A percentile compares a stretch with the other conserved stretches of the same genome.
These are phyloP conservation scores for Ascodesmis nigricans DNA, from an alignment of 495 filamentous ascomycete species.

Conservation along the genomic window DNA sequence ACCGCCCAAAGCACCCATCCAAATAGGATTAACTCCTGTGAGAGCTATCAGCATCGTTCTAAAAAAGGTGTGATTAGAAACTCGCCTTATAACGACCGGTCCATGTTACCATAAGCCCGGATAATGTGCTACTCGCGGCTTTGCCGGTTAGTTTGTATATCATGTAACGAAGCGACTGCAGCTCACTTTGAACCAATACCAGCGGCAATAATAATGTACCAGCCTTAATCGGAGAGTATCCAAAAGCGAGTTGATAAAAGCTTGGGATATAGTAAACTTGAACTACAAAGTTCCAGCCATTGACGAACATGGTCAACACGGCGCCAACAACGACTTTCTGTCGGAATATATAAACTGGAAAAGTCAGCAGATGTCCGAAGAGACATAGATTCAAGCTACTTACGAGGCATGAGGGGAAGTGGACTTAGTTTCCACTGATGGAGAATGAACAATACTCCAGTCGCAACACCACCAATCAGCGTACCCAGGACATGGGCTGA, in stretches of 20 bases:
- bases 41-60: not conserved
- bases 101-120: conserved; percentile 32
- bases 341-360: conserved; percentile 30
- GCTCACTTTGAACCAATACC: conserved; percentile 29
- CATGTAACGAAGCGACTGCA: not conserved
- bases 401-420: conserved; percentile 23
- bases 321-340: conserved; percentile 30
- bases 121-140: conserved; percentile 30
- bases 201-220: conserved; percentile 33
- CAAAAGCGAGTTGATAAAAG: conserved; percentile 34
- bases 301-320: conserved; percentile 33
- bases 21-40: conserved; percentile 28
- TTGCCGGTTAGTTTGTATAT: not conserved
- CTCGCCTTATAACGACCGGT: conserved; percentile 28
- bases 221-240: conserved; percentile 29
- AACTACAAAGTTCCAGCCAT: conserved; percentile 34
- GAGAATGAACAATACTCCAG: conserved; percentile 27
- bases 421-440: conserved; percentile 29
- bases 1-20: conserved; percentile 33
- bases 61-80: no score
- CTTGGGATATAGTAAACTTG: conserved; percentile 35
- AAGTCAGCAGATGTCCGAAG: conserved; percentile 16
- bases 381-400: conserved; percentile 7
- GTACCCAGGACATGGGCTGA: conserved; percentile 29
- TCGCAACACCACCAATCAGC: conserved; percentile 26